phyloP scores from a whole-genome alignment of 129 eudicot genomes.

The Oenanthe sinensis region DNA sequence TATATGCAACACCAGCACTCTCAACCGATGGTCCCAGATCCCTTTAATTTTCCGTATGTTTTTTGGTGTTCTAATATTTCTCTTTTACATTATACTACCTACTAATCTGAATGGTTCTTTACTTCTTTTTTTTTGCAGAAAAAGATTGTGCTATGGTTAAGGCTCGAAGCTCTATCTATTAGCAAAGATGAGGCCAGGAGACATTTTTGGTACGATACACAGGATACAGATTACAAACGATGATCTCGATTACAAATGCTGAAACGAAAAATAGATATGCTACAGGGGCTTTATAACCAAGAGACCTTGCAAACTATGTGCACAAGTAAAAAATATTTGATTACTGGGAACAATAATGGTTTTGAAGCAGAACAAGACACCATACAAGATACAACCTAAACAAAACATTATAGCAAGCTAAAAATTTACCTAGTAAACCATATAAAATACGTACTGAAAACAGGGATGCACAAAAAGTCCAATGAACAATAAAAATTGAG shows the following conservation, averaged over 20 bases:
- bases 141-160: no score
- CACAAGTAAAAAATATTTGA: neutral
- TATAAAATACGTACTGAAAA: neutral
- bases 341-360: neutral
- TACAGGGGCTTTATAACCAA: neutral
- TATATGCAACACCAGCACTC: constrained; percentile 38
- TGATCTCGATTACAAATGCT: neutral
- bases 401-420: neutral
- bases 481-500: no score
- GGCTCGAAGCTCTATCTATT: no score
- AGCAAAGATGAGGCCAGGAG: no score
- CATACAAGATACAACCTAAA: no score
- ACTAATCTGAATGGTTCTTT: no score
- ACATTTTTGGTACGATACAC: no score
- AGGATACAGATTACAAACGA: no score
- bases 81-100: no score
- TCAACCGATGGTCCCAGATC: constrained; percentile 35
- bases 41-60: neutral
- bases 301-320: neutral
- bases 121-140: no score
- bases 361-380: neutral
- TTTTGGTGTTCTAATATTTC: no score
- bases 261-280: neutral
- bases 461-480: no score
- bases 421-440: neutral